phyloP scores from a whole-genome alignment of 2,329 filamentous ascomycete species.

The Nakataea oryzae region DNA sequence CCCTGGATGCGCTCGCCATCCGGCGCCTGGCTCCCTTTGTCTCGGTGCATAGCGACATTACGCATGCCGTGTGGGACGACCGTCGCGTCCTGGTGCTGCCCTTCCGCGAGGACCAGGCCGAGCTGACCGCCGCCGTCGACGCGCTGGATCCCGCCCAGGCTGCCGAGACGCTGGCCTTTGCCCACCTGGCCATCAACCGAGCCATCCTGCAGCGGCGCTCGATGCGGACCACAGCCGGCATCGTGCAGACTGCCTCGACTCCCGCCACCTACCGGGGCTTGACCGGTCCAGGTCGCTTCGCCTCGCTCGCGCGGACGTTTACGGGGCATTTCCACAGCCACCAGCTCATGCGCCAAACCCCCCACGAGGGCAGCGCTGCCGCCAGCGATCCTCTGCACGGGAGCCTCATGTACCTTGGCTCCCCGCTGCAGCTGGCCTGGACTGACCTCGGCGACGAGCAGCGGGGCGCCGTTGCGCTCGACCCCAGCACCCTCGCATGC shows the following conservation, averaged over 20 bases:
- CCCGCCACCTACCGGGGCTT: slow-evolving; percentile 16
- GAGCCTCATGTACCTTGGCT: slow-evolving; percentile 19
- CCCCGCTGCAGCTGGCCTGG: slow-evolving; percentile 21
- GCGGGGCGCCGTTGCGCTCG: slow-evolving; percentile 17
- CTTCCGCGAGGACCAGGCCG: slow-evolving; percentile 20
- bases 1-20: slow-evolving; percentile 18
- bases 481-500: slow-evolving; percentile 17
- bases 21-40: slow-evolving; percentile 13
- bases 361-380: slow-evolving; percentile 1
- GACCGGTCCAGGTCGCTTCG: slow-evolving; percentile 15
- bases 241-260: neutral
- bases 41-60: slow-evolving; percentile 14
- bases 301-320: slow-evolving; percentile 18
- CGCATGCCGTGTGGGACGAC: slow-evolving; percentile 16
- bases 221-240: slow-evolving; percentile 3
- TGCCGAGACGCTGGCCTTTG: slow-evolving; percentile 17
- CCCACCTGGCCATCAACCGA: slow-evolving; percentile 20
- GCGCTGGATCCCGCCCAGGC: slow-evolving; percentile 12
- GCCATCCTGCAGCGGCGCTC: slow-evolving; percentile 19
- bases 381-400: slow-evolving; percentile 9
- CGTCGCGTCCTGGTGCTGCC: slow-evolving; percentile 19
- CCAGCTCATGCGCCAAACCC: slow-evolving; percentile 16
- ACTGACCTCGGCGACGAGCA: slow-evolving; percentile 17
- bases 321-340: slow-evolving; percentile 22
- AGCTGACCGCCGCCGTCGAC: slow-evolving; percentile 14